phyloP scores from a whole-genome alignment of 2,329 filamentous ascomycete genomes.

The Fusarium anguioides region DNA sequence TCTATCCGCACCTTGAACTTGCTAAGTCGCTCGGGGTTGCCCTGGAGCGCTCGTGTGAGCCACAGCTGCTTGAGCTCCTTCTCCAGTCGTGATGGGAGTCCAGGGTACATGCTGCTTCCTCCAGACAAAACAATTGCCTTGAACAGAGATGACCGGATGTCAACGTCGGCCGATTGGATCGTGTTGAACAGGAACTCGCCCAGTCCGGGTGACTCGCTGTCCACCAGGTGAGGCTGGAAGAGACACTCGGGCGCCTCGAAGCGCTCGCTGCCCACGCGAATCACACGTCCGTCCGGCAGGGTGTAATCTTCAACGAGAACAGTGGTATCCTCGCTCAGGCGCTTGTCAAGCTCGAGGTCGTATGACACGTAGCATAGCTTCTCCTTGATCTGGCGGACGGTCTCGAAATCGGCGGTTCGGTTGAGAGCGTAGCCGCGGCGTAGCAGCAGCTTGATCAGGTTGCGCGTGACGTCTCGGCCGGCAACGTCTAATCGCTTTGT shows the following conservation, averaged over 20 bases:
- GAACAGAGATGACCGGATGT: slow-evolving; percentile 92
- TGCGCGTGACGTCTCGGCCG: slow-evolving; percentile 96
- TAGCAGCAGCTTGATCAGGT: slow-evolving; percentile 93
- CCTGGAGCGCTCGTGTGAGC: slow-evolving; percentile 89
- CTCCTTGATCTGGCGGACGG: slow-evolving; percentile 98
- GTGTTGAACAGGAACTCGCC: slow-evolving; percentile 99
- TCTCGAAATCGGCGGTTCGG: slow-evolving; percentile 98
- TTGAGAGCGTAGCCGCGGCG: slow-evolving; percentile 96
- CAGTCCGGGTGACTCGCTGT: slow-evolving; percentile 96
- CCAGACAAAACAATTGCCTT: slow-evolving; percentile 97
- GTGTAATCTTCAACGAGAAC: slow-evolving; percentile 98
- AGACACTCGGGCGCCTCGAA: slow-evolving; percentile 98
- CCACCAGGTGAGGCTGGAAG: slow-evolving; percentile 97
- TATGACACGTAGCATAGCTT: slow-evolving; percentile 99
- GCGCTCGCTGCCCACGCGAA: slow-evolving; percentile 94
- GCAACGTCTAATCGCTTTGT: slow-evolving; percentile 94
- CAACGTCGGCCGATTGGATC: slow-evolving; percentile 94
- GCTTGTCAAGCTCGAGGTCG: slow-evolving; percentile 95
- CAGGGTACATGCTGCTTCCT: slow-evolving; percentile 99
- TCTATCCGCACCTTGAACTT: slow-evolving; percentile 99
- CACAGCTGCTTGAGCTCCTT: slow-evolving; percentile 99
- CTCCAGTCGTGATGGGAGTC: slow-evolving; percentile 91
- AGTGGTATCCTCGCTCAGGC: slow-evolving; percentile 95
- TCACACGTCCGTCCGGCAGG: slow-evolving; percentile 93
- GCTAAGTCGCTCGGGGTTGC: slow-evolving; percentile 91